A percentile compares a stretch with the other conserved stretches of the same genome.
Conservation (phyloP, 768 basidiomycete species). For the Pleurotus eryngii region DNA sequence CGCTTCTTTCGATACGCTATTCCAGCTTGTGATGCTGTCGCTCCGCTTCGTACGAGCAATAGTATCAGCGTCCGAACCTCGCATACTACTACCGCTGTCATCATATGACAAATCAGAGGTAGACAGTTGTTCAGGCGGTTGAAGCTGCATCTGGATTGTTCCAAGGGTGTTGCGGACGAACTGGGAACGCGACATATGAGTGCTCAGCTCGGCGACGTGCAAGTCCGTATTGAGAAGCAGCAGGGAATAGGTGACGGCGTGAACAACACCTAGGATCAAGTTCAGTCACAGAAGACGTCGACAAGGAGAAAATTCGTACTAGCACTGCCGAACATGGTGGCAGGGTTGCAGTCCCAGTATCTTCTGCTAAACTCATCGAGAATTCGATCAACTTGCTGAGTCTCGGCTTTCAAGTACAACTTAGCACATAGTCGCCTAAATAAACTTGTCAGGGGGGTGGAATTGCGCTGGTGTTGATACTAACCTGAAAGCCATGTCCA, state of each 20-base stretch:
- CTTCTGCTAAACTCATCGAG: constrained; percentile 87
- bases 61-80: constrained; percentile 56
- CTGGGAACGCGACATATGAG: constrained; percentile 87
- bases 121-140: constrained; percentile 50
- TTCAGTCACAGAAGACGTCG: not conserved
- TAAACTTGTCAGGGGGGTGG: constrained; percentile 2
- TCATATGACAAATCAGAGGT: constrained; percentile 64
- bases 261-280: constrained; percentile 71
- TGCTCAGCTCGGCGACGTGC: constrained; percentile 87
- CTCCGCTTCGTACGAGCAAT: constrained; percentile 65
- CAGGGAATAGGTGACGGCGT: constrained; percentile 90
- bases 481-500: constrained; percentile 90
- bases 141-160: constrained; percentile 78
- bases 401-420: constrained; percentile 91
- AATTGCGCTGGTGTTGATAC: constrained; percentile 12
- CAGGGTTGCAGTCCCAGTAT: constrained; percentile 90
- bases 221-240: constrained; percentile 95
- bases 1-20: constrained; percentile 66
- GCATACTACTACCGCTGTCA: constrained; percentile 58
- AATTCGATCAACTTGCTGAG: constrained; percentile 97
- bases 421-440: constrained; percentile 83
- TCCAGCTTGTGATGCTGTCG: constrained; percentile 83
- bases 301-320: constrained; percentile 49
- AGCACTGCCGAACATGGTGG: constrained; percentile 75
- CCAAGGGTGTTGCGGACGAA: constrained; percentile 91